These are phyloP conservation scores for Amanita molliuscula DNA, from an alignment of 768 basidiomycete genomes.

Conservation along the genomic window DNA sequence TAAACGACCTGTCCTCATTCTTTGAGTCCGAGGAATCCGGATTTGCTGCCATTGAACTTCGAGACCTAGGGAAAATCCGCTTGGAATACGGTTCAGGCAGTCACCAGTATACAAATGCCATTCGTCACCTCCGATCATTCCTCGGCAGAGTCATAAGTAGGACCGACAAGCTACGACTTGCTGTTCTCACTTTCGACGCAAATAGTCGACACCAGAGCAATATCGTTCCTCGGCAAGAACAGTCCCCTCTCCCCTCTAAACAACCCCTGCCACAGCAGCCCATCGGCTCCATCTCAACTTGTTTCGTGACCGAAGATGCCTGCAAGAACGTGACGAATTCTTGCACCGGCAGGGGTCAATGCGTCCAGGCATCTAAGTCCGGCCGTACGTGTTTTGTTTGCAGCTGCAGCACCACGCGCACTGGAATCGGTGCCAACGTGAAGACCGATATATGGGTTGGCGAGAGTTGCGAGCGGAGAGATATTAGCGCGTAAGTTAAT, in stretches of 20 bases:
- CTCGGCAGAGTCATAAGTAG: slow-evolving; percentile 33
- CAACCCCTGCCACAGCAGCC: slow-evolving; percentile 38
- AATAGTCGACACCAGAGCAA: slow-evolving; percentile 26
- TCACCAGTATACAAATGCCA: slow-evolving; percentile 41
- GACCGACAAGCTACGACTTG: slow-evolving; percentile 30
- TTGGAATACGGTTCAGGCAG: slow-evolving; percentile 36
- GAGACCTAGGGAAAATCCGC: slow-evolving; percentile 38
- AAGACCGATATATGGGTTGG: slow-evolving; percentile 67
- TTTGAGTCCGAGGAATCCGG: slow-evolving; percentile 39
- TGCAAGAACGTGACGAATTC: slow-evolving; percentile 54
- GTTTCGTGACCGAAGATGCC: slow-evolving; percentile 40
- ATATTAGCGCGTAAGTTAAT: slow-evolving; percentile 60
- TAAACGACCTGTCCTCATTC: slow-evolving; percentile 35
- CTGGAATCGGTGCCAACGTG: slow-evolving; percentile 38
- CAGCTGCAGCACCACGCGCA: slow-evolving; percentile 36
- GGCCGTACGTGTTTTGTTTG: slow-evolving; percentile 50
- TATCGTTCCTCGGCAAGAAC: slow-evolving; percentile 27
- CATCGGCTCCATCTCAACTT: slow-evolving; percentile 50
- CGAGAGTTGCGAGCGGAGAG: slow-evolving; percentile 64
- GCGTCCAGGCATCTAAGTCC: slow-evolving; percentile 47
- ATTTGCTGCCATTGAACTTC: slow-evolving; percentile 58
- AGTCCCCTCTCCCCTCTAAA: slow-evolving; percentile 35
- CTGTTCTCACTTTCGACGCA: slow-evolving; percentile 39
- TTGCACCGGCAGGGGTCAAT: slow-evolving; percentile 67
- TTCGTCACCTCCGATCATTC: slow-evolving; percentile 33